Conservation (phyloP, 2,329 filamentous ascomycete species). For the Exophiala calicioides region DNA sequence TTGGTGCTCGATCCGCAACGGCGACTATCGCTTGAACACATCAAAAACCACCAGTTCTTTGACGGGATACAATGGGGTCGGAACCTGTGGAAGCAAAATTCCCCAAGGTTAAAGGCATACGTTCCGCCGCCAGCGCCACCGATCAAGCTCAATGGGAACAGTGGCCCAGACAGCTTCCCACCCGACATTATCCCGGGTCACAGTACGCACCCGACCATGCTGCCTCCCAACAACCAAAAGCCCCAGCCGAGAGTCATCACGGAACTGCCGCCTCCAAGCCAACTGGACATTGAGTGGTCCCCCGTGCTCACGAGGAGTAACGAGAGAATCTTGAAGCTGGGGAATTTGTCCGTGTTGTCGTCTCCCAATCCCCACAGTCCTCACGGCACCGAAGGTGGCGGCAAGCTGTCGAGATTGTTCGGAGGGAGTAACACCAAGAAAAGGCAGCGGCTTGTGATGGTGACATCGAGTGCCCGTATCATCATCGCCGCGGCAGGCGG, state of each 20-base stretch:
- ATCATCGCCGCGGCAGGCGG: constrained; percentile 88
- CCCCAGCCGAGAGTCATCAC: constrained; percentile 82
- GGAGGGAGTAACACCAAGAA: constrained; percentile 89
- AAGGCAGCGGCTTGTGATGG: constrained; percentile 87
- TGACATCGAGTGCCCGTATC: constrained; percentile 87
- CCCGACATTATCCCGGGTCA: constrained; percentile 44
- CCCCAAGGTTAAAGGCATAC: constrained; percentile 82
- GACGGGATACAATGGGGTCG: constrained; percentile 82
- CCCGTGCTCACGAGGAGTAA: constrained; percentile 88
- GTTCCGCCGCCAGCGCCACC: constrained; percentile 74
- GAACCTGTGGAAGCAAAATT: constrained; percentile 83
- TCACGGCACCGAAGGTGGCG: constrained; percentile 64
- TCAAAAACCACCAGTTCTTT: constrained; percentile 96
- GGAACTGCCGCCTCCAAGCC: constrained; percentile 91
- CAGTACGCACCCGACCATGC: constrained; percentile 38
- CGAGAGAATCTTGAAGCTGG: constrained; percentile 90
- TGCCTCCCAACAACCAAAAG: constrained; percentile 46
- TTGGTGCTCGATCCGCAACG: constrained; percentile 84
- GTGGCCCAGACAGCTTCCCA: constrained; percentile 43
- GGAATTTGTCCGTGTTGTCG: constrained; percentile 82
- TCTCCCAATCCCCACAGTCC: constrained; percentile 75
- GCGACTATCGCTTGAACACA: constrained; percentile 88
- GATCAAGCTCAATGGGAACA: constrained; percentile 68
- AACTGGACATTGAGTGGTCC: constrained; percentile 98
- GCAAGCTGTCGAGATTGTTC: constrained; percentile 89